Base-by-base conservation (phyloP, 2,329 filamentous ascomycete genomes). In the Thelonectria discophora region DNA sequence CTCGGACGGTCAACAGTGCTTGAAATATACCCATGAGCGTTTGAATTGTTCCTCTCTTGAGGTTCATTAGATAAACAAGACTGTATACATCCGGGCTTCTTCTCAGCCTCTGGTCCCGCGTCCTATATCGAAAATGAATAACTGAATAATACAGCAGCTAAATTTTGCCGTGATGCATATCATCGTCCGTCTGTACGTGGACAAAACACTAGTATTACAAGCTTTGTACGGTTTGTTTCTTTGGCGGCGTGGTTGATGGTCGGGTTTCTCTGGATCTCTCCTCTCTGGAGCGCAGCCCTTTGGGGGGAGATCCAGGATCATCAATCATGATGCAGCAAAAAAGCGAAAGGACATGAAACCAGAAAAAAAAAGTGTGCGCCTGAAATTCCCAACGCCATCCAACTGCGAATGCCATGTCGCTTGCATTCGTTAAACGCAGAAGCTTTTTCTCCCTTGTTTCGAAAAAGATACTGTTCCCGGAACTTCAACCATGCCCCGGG, bases 311-410 rank as follows among this genome's bases (percentile, higher is more conserved):
- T 37, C 49, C 55, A 21, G 24, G 24, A 39, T 54, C n/a, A n/a
- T n/a, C n/a, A 32, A 42, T 21, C 42, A 27, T 42, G 20, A 53
- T 47, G 52, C 39, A 53, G 55, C 11, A 21, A 24, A 24, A 32
- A 32, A 47, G 24, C 48, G 21, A 63, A 50, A 34, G 32, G 9
- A 24, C 24, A 7, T 24, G 24, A 24, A 24, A 7, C 24, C 24
- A 24, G 51, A 43, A 46, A 58, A 64, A 64, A 62, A 63, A 18
- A 34, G 20, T 55, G 13, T 17, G 20, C 50, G 50, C 46, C 62
- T 58, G 60, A 7, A 24, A 62, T 46, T 52, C 49, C 60, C 47
- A 69, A 73, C 71, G 67, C 71, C 71, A 62, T 56, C 53, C 56
- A 59, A 58, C 10, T 11, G 13, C 13, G 55, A 65, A 72, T 69